Percentiles rank a stretch among this genome's conserved stretches.
Conservation (phyloP, 345 rosid genomes). For the Dovyalis caffra region DNA sequence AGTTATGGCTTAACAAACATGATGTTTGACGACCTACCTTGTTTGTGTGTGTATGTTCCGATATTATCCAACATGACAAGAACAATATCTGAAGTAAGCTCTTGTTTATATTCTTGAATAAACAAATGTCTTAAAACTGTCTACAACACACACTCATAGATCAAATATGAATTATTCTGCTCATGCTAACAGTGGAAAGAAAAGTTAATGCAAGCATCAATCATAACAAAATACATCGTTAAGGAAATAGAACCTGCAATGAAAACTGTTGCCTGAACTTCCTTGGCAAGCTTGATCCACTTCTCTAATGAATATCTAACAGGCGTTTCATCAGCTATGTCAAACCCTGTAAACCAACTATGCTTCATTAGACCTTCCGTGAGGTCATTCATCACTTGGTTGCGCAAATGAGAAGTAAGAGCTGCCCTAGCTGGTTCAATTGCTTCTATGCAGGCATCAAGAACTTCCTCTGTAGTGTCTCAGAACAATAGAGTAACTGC, state of each 20-base stretch:
- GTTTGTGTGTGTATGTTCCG: too few species aligned
- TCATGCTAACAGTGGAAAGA: not conserved
- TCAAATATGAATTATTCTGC: not conserved
- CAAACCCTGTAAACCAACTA: conserved; percentile 79
- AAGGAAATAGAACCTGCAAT: conserved; percentile 72
- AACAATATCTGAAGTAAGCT: not conserved
- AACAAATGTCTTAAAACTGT: not conserved
- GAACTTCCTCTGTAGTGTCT: conserved; percentile 97
- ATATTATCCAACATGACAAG: not conserved
- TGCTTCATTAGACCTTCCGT: conserved; percentile 62
- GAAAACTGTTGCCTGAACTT: conserved; percentile 71
- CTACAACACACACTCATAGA: not conserved
- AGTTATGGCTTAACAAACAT: not conserved
- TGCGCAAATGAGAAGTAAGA: conserved; percentile 71
- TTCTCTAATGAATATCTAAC: conserved; percentile 51
- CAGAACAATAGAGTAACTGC: conserved; percentile 87
- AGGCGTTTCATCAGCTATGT: conserved; percentile 70
- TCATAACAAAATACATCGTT: not conserved
- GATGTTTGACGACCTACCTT: not conserved
- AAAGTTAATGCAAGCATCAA: conserved; percentile 2
- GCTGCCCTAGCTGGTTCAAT: conserved; percentile 78
- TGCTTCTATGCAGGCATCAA: conserved; percentile 81
- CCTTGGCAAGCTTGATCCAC: conserved; percentile 76
- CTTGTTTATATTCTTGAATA: not conserved
- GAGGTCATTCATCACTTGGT: conserved; percentile 72